Conservation (phyloP, 495 filamentous ascomycete genomes). For the Penicillium cinerascens region DNA sequence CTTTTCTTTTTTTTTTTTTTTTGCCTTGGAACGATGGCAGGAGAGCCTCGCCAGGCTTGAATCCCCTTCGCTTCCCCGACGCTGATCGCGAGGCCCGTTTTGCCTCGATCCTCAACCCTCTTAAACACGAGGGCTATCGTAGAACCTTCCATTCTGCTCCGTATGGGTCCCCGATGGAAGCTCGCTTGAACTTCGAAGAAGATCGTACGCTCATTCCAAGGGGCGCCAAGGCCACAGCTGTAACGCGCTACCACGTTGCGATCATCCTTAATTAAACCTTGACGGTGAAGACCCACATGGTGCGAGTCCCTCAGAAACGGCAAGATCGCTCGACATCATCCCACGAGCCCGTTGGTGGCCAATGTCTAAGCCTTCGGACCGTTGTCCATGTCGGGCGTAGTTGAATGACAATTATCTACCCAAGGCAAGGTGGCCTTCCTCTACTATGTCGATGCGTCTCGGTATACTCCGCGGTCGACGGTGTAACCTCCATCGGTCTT, state of each 20-base stretch:
- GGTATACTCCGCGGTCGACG: conserved; percentile 1
- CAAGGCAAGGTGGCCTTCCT: too few relatives aligned
- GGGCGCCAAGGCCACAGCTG: conserved; percentile 31
- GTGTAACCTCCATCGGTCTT: not conserved
- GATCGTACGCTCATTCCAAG: conserved; percentile 9
- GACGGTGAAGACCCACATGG: conserved; percentile 28
- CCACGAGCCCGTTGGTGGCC: not conserved
- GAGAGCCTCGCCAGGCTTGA: not conserved
- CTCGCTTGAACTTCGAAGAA: conserved; percentile 24
- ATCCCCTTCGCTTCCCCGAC: not conserved
- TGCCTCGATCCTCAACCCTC: not conserved
- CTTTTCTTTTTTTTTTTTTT: not conserved
- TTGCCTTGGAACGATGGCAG: not conserved
- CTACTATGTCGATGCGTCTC: conserved; percentile 4
- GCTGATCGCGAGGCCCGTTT: conserved; percentile 1
- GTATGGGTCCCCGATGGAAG: conserved; percentile 12
- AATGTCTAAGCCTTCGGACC: conserved; percentile 1
- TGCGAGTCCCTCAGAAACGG: conserved; percentile 12
- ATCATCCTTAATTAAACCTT: conserved; percentile 49
- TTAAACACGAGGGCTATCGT: conserved; percentile 1
- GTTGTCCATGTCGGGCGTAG: conserved; percentile 17
- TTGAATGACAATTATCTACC: too few relatives aligned
- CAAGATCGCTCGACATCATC: conserved; percentile 12
- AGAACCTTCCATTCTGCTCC: conserved; percentile 18
- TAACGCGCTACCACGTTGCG: conserved; percentile 36